Percentiles rank a stretch among this genome's conserved stretches.
Conservation (phyloP, 2,329 filamentous ascomycete genomes). For the Bisporella sp. region DNA sequence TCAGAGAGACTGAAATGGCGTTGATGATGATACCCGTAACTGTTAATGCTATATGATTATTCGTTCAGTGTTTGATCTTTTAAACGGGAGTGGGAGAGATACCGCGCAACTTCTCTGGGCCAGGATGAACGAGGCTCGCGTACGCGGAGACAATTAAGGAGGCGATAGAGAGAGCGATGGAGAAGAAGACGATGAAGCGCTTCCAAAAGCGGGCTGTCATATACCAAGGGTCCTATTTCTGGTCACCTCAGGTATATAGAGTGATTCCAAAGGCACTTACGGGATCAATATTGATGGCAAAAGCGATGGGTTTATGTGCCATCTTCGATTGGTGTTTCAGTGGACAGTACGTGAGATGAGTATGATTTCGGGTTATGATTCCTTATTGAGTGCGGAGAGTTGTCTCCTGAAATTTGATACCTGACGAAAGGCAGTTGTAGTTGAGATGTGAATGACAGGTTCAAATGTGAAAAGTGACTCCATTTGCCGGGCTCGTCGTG, state of each 20-base stretch:
- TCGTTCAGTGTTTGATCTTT: not conserved
- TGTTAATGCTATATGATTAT: slow-evolving; percentile 11
- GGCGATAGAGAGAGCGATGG: slow-evolving; percentile 13
- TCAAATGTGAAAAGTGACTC: too few relatives aligned
- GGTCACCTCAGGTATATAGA: not conserved
- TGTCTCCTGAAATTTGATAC: too few relatives aligned
- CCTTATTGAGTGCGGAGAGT: too few relatives aligned
- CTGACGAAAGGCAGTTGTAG: too few relatives aligned
- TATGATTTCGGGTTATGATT: too few relatives aligned
- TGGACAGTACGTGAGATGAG: too few relatives aligned
- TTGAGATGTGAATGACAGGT: too few relatives aligned
- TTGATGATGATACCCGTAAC: slow-evolving; percentile 19
- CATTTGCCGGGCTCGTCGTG: too few relatives aligned
- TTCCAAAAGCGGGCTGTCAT: slow-evolving; percentile 20
- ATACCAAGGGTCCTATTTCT: slow-evolving; percentile 9
- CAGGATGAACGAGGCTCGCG: slow-evolving; percentile 7
- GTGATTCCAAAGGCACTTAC: too few relatives aligned
- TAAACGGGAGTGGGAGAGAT: not conserved
- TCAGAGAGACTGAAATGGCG: slow-evolving; percentile 13
- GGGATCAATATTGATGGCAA: too few relatives aligned
- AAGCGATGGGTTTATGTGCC: too few relatives aligned
- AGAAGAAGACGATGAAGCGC: slow-evolving; percentile 17
- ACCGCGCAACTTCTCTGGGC: not conserved
- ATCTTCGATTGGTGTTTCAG: too few relatives aligned
- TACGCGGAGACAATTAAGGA: slow-evolving; percentile 14